Evolutionary conservation across 768 basidiomycete species (phyloP).

Genomic region (Daedaleopsis sinensis): DNA sequence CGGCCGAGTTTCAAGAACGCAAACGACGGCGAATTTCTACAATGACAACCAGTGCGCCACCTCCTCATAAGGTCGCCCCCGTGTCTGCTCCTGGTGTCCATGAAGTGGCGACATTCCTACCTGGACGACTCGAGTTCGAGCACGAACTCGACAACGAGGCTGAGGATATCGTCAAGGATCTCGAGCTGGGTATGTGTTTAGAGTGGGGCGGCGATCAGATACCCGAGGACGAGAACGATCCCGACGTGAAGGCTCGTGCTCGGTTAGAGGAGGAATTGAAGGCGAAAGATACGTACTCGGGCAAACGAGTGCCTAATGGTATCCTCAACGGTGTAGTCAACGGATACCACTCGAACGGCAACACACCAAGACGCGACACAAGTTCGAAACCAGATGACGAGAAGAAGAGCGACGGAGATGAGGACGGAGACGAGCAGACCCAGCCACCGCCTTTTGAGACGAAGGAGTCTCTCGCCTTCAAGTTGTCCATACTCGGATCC

Average conservation of each 20-base stretch:
- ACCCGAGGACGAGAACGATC: constrained; percentile 76
- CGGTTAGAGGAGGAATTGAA: constrained; percentile 45
- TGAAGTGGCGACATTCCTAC: constrained; percentile 91
- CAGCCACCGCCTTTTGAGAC: constrained; percentile 85
- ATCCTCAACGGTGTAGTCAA: constrained; percentile 37
- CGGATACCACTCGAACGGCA: constrained; percentile 28
- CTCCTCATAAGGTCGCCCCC: constrained; percentile 72
- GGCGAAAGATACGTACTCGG: constrained; percentile 27
- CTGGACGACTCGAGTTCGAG: constrained; percentile 97
- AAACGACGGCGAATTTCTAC: constrained; percentile 89
- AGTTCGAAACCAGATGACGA: constrained; percentile 47
- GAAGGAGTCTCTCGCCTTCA: constrained; percentile 80
- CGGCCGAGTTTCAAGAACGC: constrained; percentile 82
- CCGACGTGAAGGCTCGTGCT: constrained; percentile 60
- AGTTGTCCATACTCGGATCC: constrained; percentile 86
- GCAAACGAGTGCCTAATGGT: constrained; percentile 34
- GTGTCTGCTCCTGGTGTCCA: constrained; percentile 91
- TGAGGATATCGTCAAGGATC: constrained; percentile 91
- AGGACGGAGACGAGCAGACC: constrained; percentile 62
- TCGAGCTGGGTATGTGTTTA: constrained; percentile 91
- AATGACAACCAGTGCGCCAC: constrained; percentile 61
- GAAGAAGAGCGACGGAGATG: constrained; percentile 45
- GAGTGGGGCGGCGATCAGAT: constrained; percentile 85
- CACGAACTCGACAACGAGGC: constrained; percentile 98
- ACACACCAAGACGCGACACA: constrained; percentile 40